phyloP scores from a whole-genome alignment of 371 early-diverging fungal genomes.

The Rhizopus arrhizus region DNA sequence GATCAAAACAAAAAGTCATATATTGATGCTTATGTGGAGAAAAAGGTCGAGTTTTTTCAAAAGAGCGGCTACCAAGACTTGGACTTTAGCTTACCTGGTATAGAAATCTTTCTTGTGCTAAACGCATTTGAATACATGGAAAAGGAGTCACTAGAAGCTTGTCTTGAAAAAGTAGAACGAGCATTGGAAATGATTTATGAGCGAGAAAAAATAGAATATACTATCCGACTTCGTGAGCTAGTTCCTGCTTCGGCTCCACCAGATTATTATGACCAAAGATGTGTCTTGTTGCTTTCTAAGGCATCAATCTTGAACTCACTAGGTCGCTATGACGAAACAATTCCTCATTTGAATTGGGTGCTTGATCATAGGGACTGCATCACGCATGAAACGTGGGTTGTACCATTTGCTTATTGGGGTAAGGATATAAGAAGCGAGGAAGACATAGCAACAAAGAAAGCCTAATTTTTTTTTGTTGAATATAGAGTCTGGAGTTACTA shows the following conservation, averaged over 20 bases:
- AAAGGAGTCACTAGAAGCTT: constrained; percentile 39
- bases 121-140: constrained; percentile 64
- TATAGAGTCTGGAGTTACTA: constrained; percentile 61
- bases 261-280: constrained; percentile 53
- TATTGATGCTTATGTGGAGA: constrained; percentile 59
- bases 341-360: constrained; percentile 62
- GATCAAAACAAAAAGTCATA: constrained; percentile 50
- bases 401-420: constrained; percentile 72
- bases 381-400: constrained; percentile 59
- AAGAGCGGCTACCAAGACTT: constrained; percentile 60
- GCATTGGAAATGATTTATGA: constrained; percentile 52
- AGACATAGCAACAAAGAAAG: background rate
- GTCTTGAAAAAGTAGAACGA: constrained; percentile 42
- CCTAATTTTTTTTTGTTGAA: constrained; percentile 14
- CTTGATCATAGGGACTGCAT: constrained; percentile 55
- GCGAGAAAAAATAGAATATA: constrained; percentile 52
- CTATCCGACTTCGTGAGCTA: constrained; percentile 43
- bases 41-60: constrained; percentile 58
- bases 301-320: constrained; percentile 49
- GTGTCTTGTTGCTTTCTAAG: constrained; percentile 42
- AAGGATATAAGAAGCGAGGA: constrained; percentile 16
- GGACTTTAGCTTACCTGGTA: constrained; percentile 55
- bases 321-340: constrained; percentile 41
- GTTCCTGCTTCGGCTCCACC: constrained; percentile 48
- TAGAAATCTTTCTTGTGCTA: constrained; percentile 63